Base-by-base conservation (phyloP, 192 early-diverging fungal species). In the Coemansia sp. region DNA sequence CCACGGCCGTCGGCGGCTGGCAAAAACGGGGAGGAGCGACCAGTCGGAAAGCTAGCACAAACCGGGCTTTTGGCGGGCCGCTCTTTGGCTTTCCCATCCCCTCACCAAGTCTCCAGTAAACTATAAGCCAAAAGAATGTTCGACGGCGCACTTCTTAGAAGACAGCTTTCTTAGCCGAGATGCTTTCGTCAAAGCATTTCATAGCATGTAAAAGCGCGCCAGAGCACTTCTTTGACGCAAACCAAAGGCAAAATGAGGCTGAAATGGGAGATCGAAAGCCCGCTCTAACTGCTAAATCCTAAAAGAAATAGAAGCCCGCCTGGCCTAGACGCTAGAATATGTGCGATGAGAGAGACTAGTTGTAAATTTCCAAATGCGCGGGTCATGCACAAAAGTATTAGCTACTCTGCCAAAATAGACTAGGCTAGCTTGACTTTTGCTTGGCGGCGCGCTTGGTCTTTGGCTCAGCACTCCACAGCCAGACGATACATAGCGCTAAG, bases 401-500 rank as follows among this genome's bases (percentile, higher is more conserved):
- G 17, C 12, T n/a, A 54, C 19, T 58, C 35, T 22, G 5, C 31
- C 15, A 49, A 35, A 32, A 5, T 15, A 53, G 40, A 45, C 25
- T 35, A 4, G 22, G 10, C 53, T 62, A 65, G 36, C 32, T 60
- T 24, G 65, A 64, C 41, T 79, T 73, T 36, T 67, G 15, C 47
- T 77, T 72, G 22, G 74, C 36, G 17, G 31, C 27, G 20, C 19
- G 17, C 68, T 66, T 66, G 1, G 53, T 25, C 31, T 59, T 73
- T 58, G 73, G 71, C 38, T 76, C 79, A 2, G 56, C 68, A 32
- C 40, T 82, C 76, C 76, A 95, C 57, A 98, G 80, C 83, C 94
- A 95, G 9, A 92, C 85, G 2, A 84, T 84, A 27, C 88, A 87
- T 59, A 99, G 93, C 39, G 92, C 84, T 59, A 97, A 82, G 74